A percentile compares a stretch with the other conserved stretches of the same genome.
Evolutionary conservation across 2,329 filamentous ascomycete genomes (phyloP).

Genomic region (Thermothelomyces thermophilus): DNA sequence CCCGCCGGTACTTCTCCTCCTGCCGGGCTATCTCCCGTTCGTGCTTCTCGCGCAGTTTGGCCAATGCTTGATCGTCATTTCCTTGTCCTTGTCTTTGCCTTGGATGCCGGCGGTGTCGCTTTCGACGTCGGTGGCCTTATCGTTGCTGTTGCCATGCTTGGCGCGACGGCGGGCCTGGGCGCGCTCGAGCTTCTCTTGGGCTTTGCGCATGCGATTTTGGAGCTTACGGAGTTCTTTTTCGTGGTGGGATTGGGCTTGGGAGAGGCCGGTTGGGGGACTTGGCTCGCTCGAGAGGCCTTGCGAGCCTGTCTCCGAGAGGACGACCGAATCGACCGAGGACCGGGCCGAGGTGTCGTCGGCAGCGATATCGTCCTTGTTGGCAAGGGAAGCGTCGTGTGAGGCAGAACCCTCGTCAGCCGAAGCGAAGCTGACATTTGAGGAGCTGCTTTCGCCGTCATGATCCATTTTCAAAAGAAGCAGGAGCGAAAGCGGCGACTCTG

Average conservation of each 20-base stretch:
- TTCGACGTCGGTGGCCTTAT: background rate
- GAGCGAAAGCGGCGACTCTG: constrained; percentile 31
- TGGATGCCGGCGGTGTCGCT: background rate
- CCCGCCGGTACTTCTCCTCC: constrained; percentile 58
- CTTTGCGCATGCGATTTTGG: constrained; percentile 51
- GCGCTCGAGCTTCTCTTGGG: constrained; percentile 56
- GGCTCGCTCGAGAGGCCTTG: constrained; percentile 11
- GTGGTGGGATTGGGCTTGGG: constrained; percentile 31
- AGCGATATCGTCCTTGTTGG: constrained; percentile 3
- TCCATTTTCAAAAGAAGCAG: constrained; percentile 28
- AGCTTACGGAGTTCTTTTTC: constrained; percentile 63
- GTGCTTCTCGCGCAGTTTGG: constrained; percentile 58
- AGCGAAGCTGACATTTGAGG: constrained; percentile 43
- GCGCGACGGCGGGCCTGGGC: constrained; percentile 28
- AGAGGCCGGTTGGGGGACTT: constrained; percentile 20
- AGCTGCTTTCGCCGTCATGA: constrained; percentile 36
- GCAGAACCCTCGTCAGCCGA: constrained; percentile 39
- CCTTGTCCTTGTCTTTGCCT: constrained; percentile 31
- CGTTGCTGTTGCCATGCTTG: constrained; percentile 15
- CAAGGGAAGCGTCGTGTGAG: constrained; percentile 1
- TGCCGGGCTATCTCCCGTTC: constrained; percentile 57
- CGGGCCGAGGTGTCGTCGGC: constrained; percentile 23
- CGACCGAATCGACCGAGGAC: constrained; percentile 29
- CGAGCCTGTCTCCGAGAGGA: constrained; percentile 29
- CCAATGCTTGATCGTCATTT: constrained; percentile 44